Percentiles rank a stretch among this genome's conserved stretches.
These are phyloP conservation scores for Acarospora socialis DNA, from an alignment of 2,329 filamentous ascomycete genomes.

Conservation along the genomic window DNA sequence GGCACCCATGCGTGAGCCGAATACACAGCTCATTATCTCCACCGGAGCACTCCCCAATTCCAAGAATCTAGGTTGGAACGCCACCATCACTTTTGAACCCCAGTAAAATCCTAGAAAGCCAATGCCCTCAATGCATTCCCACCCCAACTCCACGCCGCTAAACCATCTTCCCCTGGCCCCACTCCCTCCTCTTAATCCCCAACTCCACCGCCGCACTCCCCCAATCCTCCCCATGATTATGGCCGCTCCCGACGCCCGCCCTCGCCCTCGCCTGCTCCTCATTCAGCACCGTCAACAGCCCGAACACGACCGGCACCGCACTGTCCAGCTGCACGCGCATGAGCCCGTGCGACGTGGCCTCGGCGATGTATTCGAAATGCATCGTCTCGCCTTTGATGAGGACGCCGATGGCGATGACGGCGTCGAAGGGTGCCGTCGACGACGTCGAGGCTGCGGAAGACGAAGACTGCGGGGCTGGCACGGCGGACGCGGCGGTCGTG, in stretches of 20 bases:
- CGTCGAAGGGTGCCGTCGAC: constrained; percentile 58
- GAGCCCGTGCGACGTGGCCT: constrained; percentile 75
- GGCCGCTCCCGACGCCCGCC: constrained; percentile 57
- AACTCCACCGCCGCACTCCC: constrained; percentile 87
- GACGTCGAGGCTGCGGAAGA: constrained; percentile 9
- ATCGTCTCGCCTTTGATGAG: constrained; percentile 98
- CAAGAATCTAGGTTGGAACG: too few relatives aligned
- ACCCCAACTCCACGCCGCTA: constrained; percentile 12
- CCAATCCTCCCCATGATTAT: constrained; percentile 98
- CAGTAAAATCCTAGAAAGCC: too few relatives aligned
- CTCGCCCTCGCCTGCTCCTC: constrained; percentile 79
- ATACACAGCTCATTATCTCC: too few relatives aligned
- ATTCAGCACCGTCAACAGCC: constrained; percentile 72
- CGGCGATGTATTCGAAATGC: constrained; percentile 98
- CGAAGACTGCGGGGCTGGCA: constrained; percentile 20
- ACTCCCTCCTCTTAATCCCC: constrained; percentile 72
- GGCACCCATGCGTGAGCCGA: too few relatives aligned
- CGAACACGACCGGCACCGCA: constrained; percentile 81
- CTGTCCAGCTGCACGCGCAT: constrained; percentile 90
- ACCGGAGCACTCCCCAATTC: too few relatives aligned
- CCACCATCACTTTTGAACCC: too few relatives aligned
- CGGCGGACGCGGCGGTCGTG: constrained; percentile 24
- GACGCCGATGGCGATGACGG: constrained; percentile 86
- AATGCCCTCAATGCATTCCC: too few relatives aligned
- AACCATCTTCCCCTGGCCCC: constrained; percentile 55